Percentiles rank a stretch among this genome's conserved stretches.
Conservation (phyloP, 108 stramenopile species). For the Hondaea fermentalgiana region DNA sequence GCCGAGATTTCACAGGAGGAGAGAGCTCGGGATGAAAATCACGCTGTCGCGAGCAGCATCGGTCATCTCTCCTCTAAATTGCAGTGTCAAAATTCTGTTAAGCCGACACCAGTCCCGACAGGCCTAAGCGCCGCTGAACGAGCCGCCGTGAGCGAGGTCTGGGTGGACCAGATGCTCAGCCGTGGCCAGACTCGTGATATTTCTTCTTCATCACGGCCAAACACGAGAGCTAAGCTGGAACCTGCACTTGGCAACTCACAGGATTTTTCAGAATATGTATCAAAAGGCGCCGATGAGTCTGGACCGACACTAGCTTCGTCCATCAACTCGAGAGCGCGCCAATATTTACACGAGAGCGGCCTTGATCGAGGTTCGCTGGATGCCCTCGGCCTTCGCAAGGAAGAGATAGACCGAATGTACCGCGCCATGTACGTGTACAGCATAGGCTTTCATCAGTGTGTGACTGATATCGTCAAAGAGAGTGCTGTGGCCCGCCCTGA, state of each 20-base stretch:
- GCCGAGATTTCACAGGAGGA: no score
- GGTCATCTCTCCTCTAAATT: no score
- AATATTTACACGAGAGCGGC: background rate
- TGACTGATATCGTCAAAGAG: background rate
- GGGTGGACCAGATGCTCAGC: background rate
- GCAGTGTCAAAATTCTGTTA: background rate
- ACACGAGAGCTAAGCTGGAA: background rate
- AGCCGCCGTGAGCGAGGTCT: background rate
- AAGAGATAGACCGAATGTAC: background rate
- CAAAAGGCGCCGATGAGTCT: no score
- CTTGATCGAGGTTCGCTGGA: background rate
- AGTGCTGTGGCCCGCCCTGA: background rate
- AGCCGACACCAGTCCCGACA: background rate
- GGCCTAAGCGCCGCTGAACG: background rate
- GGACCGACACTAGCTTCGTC: background rate
- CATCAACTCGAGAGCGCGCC: background rate
- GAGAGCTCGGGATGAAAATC: no score
- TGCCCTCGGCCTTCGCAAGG: background rate
- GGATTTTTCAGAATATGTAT: no score
- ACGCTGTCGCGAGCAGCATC: no score
- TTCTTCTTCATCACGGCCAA: background rate
- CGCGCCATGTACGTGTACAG: constrained; percentile 8
- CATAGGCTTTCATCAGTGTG: background rate
- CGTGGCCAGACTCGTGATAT: background rate
- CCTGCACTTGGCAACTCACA: no score